A percentile compares a stretch with the other conserved stretches of the same genome.
These are phyloP conservation scores for Sugiyamaella grinbergsii DNA, from an alignment of 1,139 yeast species.

Conservation along the genomic window DNA sequence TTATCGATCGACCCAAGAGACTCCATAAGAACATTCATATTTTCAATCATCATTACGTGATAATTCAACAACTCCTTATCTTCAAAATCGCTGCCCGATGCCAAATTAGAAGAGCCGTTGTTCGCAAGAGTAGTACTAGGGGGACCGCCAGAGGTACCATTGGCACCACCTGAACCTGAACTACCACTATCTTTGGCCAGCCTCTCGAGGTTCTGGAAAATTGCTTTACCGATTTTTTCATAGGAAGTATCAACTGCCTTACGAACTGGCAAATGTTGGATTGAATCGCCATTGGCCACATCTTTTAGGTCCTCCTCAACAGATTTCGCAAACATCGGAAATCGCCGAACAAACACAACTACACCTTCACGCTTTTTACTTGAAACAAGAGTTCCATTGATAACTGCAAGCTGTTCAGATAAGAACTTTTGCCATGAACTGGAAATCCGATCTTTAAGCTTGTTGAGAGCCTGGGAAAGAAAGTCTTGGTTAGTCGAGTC, in stretches of 20 bases:
- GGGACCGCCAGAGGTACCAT: slow-evolving; percentile 20
- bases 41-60: slow-evolving; percentile 63
- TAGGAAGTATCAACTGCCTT: slow-evolving; percentile 50
- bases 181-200: slow-evolving; percentile 35
- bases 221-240: slow-evolving; percentile 40
- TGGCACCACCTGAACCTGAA: slow-evolving; percentile 19
- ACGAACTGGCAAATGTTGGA: slow-evolving; percentile 38
- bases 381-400: slow-evolving; percentile 56
- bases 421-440: slow-evolving; percentile 63
- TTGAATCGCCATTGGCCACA: slow-evolving; percentile 34
- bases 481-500: slow-evolving; percentile 69
- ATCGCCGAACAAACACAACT: slow-evolving; percentile 48
- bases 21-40: slow-evolving; percentile 60
- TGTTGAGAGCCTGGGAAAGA: slow-evolving; percentile 54
- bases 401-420: slow-evolving; percentile 54
- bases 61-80: slow-evolving; percentile 58
- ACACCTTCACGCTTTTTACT: slow-evolving; percentile 48
- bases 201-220: slow-evolving; percentile 38
- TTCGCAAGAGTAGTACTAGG: slow-evolving; percentile 19
- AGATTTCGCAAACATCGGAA: slow-evolving; percentile 49
- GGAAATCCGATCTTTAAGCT: slow-evolving; percentile 54
- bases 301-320: slow-evolving; percentile 39
- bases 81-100: slow-evolving; percentile 42
- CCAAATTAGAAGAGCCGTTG: slow-evolving; percentile 14
- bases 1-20: slow-evolving; percentile 43